phyloP scores from a whole-genome alignment of 1,284 basidiomycete genomes.

The Tremellales sp. region DNA sequence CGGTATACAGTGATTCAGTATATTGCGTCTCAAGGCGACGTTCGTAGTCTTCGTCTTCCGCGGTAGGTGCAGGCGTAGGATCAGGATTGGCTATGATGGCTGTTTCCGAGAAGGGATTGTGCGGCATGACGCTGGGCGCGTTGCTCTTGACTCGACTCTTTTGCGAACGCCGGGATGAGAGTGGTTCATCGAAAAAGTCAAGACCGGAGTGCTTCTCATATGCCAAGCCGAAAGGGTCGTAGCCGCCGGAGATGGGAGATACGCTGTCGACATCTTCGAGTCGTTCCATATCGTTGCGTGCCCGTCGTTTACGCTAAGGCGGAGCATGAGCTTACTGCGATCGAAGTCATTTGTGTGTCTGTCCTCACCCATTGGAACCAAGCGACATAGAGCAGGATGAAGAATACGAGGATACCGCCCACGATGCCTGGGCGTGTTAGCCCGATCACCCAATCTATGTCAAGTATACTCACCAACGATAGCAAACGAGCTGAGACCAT shows the following conservation, averaged over 20 bases:
- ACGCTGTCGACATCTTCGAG: neutral
- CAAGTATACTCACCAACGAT: slow-evolving; percentile 2
- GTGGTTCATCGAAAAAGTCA: slow-evolving; percentile 2
- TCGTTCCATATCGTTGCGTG: neutral
- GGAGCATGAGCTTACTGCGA: neutral
- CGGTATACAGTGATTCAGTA: neutral
- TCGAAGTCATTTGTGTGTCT: neutral
- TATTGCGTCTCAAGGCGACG: neutral
- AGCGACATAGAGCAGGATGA: neutral
- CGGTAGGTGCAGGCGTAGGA: no score
- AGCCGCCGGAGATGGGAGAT: neutral
- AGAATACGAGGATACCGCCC: slow-evolving; percentile 2
- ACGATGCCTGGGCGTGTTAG: slow-evolving; percentile 1
- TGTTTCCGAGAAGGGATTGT: neutral
- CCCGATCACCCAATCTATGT: neutral
- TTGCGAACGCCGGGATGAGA: neutral
- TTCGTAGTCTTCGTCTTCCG: neutral
- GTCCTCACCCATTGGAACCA: slow-evolving; percentile 5
- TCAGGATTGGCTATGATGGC: no score
- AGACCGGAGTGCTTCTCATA: slow-evolving; percentile 1
- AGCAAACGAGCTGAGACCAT: slow-evolving; percentile 1
- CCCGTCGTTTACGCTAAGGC: neutral
- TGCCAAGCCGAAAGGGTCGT: neutral
- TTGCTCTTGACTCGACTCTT: neutral
- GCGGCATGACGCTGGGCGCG: neutral